Evolutionary conservation across 768 basidiomycete species (phyloP).

Genomic region (Rhodotorula taiwanensis): DNA sequence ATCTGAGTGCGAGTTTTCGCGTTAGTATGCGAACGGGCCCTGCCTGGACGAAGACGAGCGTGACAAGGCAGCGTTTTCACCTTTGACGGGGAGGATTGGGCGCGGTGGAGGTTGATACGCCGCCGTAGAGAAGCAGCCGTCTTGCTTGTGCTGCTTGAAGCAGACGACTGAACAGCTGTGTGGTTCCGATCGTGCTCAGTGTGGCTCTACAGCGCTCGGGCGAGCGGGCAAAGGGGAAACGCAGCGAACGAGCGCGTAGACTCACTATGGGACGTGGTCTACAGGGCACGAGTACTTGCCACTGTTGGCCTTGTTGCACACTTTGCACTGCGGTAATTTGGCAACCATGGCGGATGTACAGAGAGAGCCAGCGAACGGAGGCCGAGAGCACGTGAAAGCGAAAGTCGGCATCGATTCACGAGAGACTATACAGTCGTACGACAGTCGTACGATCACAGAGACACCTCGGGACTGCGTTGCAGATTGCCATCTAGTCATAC

Average conservation of each 20-base stretch:
- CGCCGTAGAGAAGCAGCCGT: conserved; percentile 11
- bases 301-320: conserved; percentile 16
- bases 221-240: background rate
- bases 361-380: no score
- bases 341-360: conserved; percentile 12
- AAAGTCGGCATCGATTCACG: no score
- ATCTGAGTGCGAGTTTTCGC: background rate
- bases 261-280: conserved; percentile 24
- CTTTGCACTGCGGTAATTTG: conserved; percentile 24
- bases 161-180: conserved; percentile 20
- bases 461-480: no score
- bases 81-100: background rate
- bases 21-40: background rate
- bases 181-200: rapidly evolving
- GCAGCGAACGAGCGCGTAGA: background rate
- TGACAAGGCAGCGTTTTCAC: conserved; percentile 6
- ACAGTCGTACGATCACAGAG: background rate
- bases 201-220: no score
- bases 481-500: no score
- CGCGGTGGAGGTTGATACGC: conserved; percentile 4
- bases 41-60: no score
- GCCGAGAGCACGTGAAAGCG: no score
- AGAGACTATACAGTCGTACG: no score
- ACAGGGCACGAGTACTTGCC: conserved; percentile 29
- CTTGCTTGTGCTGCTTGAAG: conserved; percentile 31